A percentile compares a stretch with the other conserved stretches of the same genome.
Evolutionary conservation across 352 stramenopile genomes (phyloP).

Genomic region (Phytopythium boreale): DNA sequence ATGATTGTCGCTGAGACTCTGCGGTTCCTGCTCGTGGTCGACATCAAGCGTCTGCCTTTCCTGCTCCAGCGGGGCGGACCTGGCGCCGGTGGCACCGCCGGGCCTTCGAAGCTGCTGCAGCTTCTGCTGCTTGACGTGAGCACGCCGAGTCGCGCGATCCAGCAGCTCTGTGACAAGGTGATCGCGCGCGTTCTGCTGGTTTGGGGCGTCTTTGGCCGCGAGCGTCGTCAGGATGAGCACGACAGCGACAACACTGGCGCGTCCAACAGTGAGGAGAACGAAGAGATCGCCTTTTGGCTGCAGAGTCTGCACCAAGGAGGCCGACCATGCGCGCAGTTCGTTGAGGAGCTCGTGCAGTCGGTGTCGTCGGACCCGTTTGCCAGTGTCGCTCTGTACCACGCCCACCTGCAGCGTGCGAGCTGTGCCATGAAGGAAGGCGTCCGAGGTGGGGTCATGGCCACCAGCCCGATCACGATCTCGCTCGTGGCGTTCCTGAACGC

Average conservation of each 20-base stretch:
- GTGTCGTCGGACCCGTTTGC: slow-evolving; percentile 46
- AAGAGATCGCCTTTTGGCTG: slow-evolving; percentile 69
- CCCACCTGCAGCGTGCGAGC: background rate
- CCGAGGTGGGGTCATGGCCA: slow-evolving; percentile 10
- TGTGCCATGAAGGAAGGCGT: background rate
- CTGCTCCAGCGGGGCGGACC: slow-evolving; percentile 28
- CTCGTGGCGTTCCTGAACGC: slow-evolving; percentile 48
- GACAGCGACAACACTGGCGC: slow-evolving; percentile 6
- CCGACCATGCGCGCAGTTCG: slow-evolving; percentile 35
- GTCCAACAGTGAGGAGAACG: slow-evolving; percentile 1
- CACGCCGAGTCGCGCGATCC: slow-evolving; percentile 30
- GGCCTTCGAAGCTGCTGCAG: slow-evolving; percentile 58
- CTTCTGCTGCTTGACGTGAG: slow-evolving; percentile 57
- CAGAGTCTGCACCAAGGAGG: slow-evolving; percentile 47
- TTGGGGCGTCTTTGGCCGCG: slow-evolving; percentile 52
- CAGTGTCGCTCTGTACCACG: background rate
- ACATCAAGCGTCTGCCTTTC: slow-evolving; percentile 53
- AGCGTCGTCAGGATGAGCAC: background rate
- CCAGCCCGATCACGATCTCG: slow-evolving; percentile 46
- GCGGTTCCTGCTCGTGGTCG: slow-evolving; percentile 58
- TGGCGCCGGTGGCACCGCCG: slow-evolving; percentile 9
- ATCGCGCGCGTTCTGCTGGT: slow-evolving; percentile 51
- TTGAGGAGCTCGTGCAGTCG: slow-evolving; percentile 37
- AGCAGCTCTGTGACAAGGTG: slow-evolving; percentile 39
- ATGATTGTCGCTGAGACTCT: slow-evolving; percentile 73